Conservation (phyloP, 345 rosid genomes). For the Angophora floribunda region DNA sequence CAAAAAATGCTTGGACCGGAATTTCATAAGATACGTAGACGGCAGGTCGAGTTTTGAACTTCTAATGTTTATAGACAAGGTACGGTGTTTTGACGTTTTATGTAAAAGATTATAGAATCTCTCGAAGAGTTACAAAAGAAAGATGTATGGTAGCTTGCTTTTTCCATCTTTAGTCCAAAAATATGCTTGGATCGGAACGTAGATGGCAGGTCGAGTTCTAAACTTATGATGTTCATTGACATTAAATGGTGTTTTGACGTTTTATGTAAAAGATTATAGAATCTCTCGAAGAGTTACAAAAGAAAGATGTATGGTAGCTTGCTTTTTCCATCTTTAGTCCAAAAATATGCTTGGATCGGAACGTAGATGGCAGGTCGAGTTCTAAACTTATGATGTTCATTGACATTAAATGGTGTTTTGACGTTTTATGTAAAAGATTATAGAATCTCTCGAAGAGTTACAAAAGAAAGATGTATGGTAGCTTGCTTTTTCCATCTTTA, state of each 20-base stretch:
- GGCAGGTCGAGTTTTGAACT: not conserved
- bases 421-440: not conserved
- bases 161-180: not conserved
- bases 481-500: not conserved
- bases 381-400: not conserved
- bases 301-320: not conserved
- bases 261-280: constrained; percentile 3
- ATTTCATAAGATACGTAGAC: not conserved
- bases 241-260: not conserved
- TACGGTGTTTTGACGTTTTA: no score
- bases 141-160: not conserved
- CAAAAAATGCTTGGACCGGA: not conserved
- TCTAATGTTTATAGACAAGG: not conserved
- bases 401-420: not conserved
- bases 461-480: not conserved
- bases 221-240: not conserved
- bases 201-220: not conserved
- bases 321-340: not conserved
- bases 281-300: not conserved
- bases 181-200: not conserved
- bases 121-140: not conserved
- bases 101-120: not conserved
- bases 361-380: not conserved
- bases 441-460: not conserved
- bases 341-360: not conserved